phyloP scores from a whole-genome alignment of 2,329 filamentous ascomycete genomes.

The Neopestalotiopsis clavispora region DNA sequence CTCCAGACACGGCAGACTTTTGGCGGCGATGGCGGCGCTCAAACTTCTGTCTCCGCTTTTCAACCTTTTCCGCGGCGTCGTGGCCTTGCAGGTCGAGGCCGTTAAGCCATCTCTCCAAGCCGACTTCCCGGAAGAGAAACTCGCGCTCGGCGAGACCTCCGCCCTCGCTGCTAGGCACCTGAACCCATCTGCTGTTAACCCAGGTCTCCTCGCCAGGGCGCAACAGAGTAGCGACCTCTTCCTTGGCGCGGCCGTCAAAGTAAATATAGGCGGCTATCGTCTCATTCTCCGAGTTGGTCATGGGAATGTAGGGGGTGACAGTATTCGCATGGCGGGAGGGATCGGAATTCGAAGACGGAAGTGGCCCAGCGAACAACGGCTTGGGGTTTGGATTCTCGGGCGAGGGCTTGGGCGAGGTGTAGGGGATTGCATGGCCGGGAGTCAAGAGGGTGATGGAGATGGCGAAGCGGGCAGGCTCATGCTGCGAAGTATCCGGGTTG shows the following conservation, averaged over 20 bases:
- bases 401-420: conserved; percentile 85
- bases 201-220: conserved; percentile 95
- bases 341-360: conserved; percentile 59
- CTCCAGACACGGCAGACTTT: conserved; percentile 48
- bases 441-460: conserved; percentile 97
- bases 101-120: conserved; percentile 94
- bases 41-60: conserved; percentile 84
- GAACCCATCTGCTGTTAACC: conserved; percentile 98
- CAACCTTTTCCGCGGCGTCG: conserved; percentile 86
- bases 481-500: conserved; percentile 71
- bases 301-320: conserved; percentile 86
- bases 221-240: conserved; percentile 93
- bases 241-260: conserved; percentile 93
- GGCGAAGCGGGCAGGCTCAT: conserved; percentile 93
- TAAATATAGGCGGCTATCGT: conserved; percentile 99
- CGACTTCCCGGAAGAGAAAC: conserved; percentile 96
- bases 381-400: conserved; percentile 78
- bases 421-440: conserved; percentile 85
- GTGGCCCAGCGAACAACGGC: conserved; percentile 78
- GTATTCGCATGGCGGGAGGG: conserved; percentile 53
- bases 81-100: conserved; percentile 93
- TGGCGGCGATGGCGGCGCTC: conserved; percentile 70
- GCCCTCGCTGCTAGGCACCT: conserved; percentile 87
- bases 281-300: conserved; percentile 93
- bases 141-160: conserved; percentile 95